Percentiles rank a stretch among this genome's conserved stretches.
These are phyloP conservation scores for Drosera capensis DNA, from an alignment of 148 eudicot species.

Conservation along the genomic window DNA sequence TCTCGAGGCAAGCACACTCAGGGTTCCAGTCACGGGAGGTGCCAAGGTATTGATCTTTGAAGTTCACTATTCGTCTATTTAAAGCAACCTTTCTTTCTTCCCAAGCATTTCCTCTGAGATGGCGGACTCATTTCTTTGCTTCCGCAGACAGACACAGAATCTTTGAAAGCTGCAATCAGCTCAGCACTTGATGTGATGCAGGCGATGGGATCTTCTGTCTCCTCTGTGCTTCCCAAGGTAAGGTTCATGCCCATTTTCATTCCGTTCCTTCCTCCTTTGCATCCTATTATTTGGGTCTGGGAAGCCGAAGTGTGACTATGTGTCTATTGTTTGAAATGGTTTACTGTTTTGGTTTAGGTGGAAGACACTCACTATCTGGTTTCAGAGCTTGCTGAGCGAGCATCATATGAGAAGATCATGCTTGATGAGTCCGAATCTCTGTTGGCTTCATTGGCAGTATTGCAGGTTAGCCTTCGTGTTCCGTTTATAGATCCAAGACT, in stretches of 20 bases:
- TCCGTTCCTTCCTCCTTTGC: neutral
- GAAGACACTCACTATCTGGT: conserved; percentile 59
- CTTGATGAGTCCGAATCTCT: conserved; percentile 70
- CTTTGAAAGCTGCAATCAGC: conserved; percentile 54
- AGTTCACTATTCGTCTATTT: neutral
- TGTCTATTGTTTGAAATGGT: neutral
- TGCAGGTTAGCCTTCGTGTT: conserved; percentile 45
- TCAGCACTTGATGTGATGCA: conserved; percentile 86
- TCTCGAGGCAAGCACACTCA: conserved; percentile 77
- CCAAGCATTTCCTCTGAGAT: neutral
- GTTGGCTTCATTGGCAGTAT: conserved; percentile 44
- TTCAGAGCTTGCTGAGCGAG: conserved; percentile 65
- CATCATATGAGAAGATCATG: conserved; percentile 66
- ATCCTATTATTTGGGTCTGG: neutral
- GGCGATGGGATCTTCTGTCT: conserved; percentile 61
- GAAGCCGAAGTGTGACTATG: neutral
- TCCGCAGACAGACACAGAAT: conserved; percentile 56
- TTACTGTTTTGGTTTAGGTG: conserved; percentile 23
- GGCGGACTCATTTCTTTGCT: neutral
- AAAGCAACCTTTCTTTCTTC: neutral
- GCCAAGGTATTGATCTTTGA: conserved; percentile 73
- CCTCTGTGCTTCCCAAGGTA: conserved; percentile 50
- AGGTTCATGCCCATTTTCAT: conserved; percentile 10
- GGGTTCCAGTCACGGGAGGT: conserved; percentile 75
- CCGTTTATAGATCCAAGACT: neutral